Evolutionary conservation across 768 basidiomycete species (phyloP).

Genomic region (Omphalotus guepiniiformis): DNA sequence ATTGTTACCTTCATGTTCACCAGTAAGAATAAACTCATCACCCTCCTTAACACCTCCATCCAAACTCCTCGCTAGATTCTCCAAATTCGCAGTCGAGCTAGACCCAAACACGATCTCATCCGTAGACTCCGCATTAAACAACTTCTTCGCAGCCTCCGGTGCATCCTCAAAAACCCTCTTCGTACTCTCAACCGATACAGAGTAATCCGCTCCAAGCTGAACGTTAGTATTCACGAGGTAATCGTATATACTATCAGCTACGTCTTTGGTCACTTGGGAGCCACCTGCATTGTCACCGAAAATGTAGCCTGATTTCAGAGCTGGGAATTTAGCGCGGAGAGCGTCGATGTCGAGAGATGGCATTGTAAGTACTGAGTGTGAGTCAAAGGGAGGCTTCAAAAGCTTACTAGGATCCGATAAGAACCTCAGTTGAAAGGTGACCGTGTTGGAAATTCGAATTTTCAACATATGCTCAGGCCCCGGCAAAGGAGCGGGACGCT

Average conservation of each 20-base stretch:
- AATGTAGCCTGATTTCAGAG: slow-evolving; percentile 38
- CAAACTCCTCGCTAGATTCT: slow-evolving; percentile 63
- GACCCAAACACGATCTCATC: slow-evolving; percentile 65
- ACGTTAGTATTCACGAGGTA: slow-evolving; percentile 72
- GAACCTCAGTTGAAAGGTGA: too few relatives aligned
- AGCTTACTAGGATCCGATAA: too few relatives aligned
- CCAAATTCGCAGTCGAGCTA: slow-evolving; percentile 64
- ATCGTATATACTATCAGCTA: slow-evolving; percentile 57
- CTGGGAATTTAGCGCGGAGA: slow-evolving; percentile 41
- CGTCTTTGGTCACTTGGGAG: slow-evolving; percentile 48
- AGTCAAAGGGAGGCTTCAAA: neutral
- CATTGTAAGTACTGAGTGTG: slow-evolving; percentile 11
- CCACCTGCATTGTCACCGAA: slow-evolving; percentile 57
- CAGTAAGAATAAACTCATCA: slow-evolving; percentile 76
- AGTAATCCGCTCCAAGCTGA: slow-evolving; percentile 70
- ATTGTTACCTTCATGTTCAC: slow-evolving; percentile 69
- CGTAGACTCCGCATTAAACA: slow-evolving; percentile 61
- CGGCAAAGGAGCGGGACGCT: too few relatives aligned
- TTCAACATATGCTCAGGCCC: too few relatives aligned
- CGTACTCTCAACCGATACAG: slow-evolving; percentile 49
- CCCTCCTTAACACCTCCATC: slow-evolving; percentile 49
- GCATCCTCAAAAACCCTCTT: slow-evolving; percentile 45
- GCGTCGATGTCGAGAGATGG: slow-evolving; percentile 26
- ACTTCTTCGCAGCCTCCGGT: slow-evolving; percentile 44
- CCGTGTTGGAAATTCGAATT: too few relatives aligned